These are phyloP conservation scores for Fusarium austroafricanum DNA, from an alignment of 2,329 filamentous ascomycete genomes.

Conservation along the genomic window DNA sequence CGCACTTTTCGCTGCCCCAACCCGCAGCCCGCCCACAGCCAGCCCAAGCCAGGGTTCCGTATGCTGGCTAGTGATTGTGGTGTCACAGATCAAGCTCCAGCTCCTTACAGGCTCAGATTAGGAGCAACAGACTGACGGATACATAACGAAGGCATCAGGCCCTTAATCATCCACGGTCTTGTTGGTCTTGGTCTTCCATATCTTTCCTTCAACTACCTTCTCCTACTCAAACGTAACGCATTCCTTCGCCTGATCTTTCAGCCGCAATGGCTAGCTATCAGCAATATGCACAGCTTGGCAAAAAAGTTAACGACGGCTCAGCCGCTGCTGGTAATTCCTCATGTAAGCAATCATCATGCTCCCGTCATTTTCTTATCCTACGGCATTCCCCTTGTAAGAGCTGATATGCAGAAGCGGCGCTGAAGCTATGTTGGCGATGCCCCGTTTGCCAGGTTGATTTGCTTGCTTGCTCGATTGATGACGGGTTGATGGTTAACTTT, in stretches of 20 bases:
- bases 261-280: conserved; percentile 47
- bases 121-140: conserved; percentile 21
- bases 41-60: conserved; percentile 32
- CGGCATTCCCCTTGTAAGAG: conserved; percentile 27
- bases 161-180: conserved; percentile 3
- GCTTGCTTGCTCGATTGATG: conserved; percentile 25
- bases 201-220: background rate
- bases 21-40: conserved; percentile 6
- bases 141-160: conserved; percentile 33
- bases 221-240: conserved; percentile 12
- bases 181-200: background rate
- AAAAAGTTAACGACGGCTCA: conserved; percentile 40
- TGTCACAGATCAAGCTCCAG: conserved; percentile 25
- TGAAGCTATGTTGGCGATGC: conserved; percentile 11
- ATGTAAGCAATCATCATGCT: conserved; percentile 31
- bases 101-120: conserved; percentile 19
- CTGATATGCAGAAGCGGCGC: conserved; percentile 43
- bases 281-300: conserved; percentile 45
- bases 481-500: conserved; percentile 32
- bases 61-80: conserved; percentile 35
- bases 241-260: background rate
- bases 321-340: conserved; percentile 34
- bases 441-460: conserved; percentile 14
- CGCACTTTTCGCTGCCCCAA: conserved; percentile 11
- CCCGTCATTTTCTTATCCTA: conserved; percentile 24